Base-by-base conservation (phyloP, 2,329 filamentous ascomycete genomes). In the Pseudogymnoascus sp. region DNA sequence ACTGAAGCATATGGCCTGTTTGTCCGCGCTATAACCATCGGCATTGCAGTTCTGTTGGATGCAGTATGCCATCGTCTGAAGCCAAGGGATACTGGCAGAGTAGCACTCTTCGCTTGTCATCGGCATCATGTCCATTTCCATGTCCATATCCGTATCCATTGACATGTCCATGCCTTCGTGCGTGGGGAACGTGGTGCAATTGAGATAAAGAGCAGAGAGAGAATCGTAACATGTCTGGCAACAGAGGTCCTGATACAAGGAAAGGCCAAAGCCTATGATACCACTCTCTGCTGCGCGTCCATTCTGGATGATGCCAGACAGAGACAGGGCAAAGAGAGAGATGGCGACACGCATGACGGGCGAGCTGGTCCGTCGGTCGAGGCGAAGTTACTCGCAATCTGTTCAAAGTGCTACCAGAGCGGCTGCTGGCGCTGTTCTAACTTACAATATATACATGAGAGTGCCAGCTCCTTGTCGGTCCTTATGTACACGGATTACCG, bases 181-280 rank as follows among this genome's bases (percentile, higher is more conserved):
- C 13, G 53, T 61, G n/a, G 17, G 62, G 17, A 71, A 68, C n/a
- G 67, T 68, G 2, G 72, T 72, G 65, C 72, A 74, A 40, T 63
- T 68, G 37, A 73, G 62, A 40, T 67, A 69, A 7, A 71, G 63
- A 23, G 65, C 64, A n/a, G 70, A 69, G 33, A 74, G 66, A 2
- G 67, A 61, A 37, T 71, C 68, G 62, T 68, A 65, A 53, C 72
- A 74, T 40, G 71, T 66, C 11, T 67, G 67, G 61, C 65, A 69
- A 59, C 72, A 74, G 3, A 67, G 62, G 5, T 70, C 69, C n/a
- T 63, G 60, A 62, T 69, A 74, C 64, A 72, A 62, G 17, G 67
- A 64, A n/a, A 72, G 71, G 1, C 71, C 72, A 53, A 68, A 71
- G 29, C 72, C 72, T 29, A 74, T 69, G 29, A 70, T 68, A 17